phyloP scores from a whole-genome alignment of 768 basidiomycete species.

The Dictyophora rubrovolvata region DNA sequence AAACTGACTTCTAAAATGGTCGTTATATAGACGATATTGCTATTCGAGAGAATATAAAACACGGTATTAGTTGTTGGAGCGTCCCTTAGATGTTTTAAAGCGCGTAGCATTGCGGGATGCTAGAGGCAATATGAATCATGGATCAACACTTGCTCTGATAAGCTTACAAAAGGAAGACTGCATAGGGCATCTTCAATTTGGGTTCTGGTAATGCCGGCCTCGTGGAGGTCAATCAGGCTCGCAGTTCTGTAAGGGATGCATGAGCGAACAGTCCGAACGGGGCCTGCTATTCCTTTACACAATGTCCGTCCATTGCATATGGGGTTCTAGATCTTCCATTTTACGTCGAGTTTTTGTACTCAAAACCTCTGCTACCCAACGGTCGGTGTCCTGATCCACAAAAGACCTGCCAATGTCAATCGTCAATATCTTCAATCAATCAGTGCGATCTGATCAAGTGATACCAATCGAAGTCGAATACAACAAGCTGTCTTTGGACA shows the following conservation, averaged over 20 bases:
- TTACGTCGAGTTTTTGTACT: slow-evolving; percentile 76
- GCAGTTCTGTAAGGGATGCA: slow-evolving; percentile 38
- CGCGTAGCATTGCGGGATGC: slow-evolving; percentile 96
- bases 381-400: slow-evolving; percentile 93
- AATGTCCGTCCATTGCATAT: slow-evolving; percentile 87
- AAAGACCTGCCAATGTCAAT: slow-evolving; percentile 49
- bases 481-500: slow-evolving; percentile 52
- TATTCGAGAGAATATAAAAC: slow-evolving; percentile 88
- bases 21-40: slow-evolving; percentile 84
- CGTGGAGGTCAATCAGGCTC: slow-evolving; percentile 61
- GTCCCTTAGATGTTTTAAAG: slow-evolving; percentile 66
- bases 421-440: background rate
- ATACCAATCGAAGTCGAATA: slow-evolving; percentile 97
- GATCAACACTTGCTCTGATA: background rate
- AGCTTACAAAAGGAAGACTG: slow-evolving; percentile 77
- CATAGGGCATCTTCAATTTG: slow-evolving; percentile 73
- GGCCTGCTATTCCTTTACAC: slow-evolving; percentile 42
- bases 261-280: background rate
- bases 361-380: slow-evolving; percentile 86
- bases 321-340: slow-evolving; percentile 54
- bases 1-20: slow-evolving; percentile 70
- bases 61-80: slow-evolving; percentile 54
- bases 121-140: slow-evolving; percentile 21
- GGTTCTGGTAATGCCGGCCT: slow-evolving; percentile 53
- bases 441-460: background rate